Percentiles rank a stretch among this genome's conserved stretches.
Evolutionary conservation across 306 rosid species (phyloP).

Genomic region (Biancaea sappan): DNA sequence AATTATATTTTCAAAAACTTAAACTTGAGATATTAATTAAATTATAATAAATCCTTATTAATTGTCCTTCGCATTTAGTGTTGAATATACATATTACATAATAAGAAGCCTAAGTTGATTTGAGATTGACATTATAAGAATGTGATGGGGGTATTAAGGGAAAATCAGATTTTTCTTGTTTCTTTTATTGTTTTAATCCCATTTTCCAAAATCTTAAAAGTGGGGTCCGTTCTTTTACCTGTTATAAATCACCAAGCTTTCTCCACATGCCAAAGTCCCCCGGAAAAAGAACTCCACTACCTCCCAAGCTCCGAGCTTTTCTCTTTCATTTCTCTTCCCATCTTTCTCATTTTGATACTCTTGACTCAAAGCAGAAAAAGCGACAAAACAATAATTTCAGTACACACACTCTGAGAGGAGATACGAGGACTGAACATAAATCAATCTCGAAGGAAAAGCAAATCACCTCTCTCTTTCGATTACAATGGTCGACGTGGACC

Average conservation of each 20-base stretch:
- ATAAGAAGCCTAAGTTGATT: too few species aligned
- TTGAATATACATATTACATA: too few species aligned
- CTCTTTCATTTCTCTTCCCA: background rate
- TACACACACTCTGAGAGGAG: background rate
- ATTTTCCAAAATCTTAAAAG: conserved; percentile 29
- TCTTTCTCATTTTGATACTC: background rate
- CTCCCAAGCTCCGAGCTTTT: background rate
- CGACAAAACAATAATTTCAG: background rate
- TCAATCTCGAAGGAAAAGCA: background rate
- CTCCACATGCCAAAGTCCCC: conserved; percentile 7
- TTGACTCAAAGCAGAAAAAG: background rate
- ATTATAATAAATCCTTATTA: too few species aligned
- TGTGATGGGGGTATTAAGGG: conserved; percentile 28
- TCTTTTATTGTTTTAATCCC: background rate
- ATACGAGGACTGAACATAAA: background rate
- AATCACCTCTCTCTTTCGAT: background rate
- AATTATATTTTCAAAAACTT: too few species aligned
- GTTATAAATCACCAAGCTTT: conserved; percentile 50
- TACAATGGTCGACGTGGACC: conserved; percentile 92
- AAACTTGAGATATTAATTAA: too few species aligned
- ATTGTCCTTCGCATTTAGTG: too few species aligned
- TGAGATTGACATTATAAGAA: background rate
- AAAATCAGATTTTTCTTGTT: background rate
- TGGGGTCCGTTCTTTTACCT: conserved; percentile 32
- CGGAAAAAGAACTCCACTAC: conserved; percentile 13